phyloP scores from a whole-genome alignment of 2,329 filamentous ascomycete species.

The Clarireedia homoeocarpa region DNA sequence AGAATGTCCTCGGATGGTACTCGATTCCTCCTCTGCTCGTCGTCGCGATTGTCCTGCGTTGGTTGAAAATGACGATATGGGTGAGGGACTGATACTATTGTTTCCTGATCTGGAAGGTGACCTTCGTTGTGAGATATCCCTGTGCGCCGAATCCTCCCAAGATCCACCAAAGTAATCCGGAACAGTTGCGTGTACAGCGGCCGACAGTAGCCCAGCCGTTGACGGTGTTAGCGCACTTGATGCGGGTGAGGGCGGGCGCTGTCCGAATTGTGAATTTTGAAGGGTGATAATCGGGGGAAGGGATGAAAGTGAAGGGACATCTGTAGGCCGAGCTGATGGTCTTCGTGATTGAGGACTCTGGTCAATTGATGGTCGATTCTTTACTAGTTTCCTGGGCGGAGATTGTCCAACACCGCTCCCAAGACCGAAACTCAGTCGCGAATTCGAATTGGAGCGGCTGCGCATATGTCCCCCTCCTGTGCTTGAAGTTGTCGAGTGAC shows the following conservation, averaged over 20 bases:
- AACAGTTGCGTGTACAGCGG: slow-evolving; percentile 23
- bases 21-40: slow-evolving; percentile 12
- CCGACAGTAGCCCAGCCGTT: slow-evolving; percentile 28
- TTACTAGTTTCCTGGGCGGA: slow-evolving; percentile 23
- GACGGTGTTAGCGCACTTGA: slow-evolving; percentile 25
- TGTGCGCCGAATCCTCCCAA: slow-evolving; percentile 24
- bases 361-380: slow-evolving; percentile 19
- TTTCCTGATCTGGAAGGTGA: slow-evolving; percentile 18
- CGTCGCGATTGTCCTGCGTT: slow-evolving; percentile 5
- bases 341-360: slow-evolving; percentile 15
- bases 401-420: slow-evolving; percentile 18
- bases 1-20: slow-evolving; percentile 31
- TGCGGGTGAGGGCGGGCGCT: slow-evolving; percentile 21
- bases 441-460: slow-evolving; percentile 9
- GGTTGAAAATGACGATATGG: slow-evolving; percentile 12
- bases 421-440: slow-evolving; percentile 14
- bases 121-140: slow-evolving; percentile 20
- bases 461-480: slow-evolving; percentile 24
- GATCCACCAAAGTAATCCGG: slow-evolving; percentile 27
- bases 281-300: slow-evolving; percentile 28
- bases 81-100: slow-evolving; percentile 15
- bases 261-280: slow-evolving; percentile 17
- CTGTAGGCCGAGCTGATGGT: slow-evolving; percentile 12
- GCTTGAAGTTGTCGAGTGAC: slow-evolving; percentile 44
- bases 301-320: slow-evolving; percentile 11